Evolutionary conservation across 495 filamentous ascomycete genomes (phyloP), one percentile per base, ranked within the genome.

Genomic region (Durotheca rogersii): DNA sequence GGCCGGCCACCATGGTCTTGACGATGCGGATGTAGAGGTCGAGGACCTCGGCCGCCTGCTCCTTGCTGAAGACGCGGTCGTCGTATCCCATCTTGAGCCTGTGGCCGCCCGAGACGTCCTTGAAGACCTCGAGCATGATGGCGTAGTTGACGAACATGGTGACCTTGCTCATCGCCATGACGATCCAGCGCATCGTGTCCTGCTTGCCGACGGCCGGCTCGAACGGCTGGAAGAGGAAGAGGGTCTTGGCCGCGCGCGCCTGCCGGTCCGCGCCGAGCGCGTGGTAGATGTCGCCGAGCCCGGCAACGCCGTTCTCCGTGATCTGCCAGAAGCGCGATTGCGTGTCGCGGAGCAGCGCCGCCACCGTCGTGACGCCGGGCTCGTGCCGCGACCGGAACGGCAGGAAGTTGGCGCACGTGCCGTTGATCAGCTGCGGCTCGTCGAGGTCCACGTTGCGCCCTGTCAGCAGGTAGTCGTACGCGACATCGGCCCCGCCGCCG

Each of bases 91-190:
- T 11, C 34, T 37, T 37, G 16, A 37, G 34, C 4, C 34, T 15
- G 34, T 37, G 21, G 9, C 34, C 34, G 9, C 7, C 21, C 16
- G 34, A 15, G 1, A 18, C 21, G n/a, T n/a, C n/a, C 34, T 37
- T 37, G 16, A 19, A 18, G 34, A 37, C 34, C 12, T 37, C 34
- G 34, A 37, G 16, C 34, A 37, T 37, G 9, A 37, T 15, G 12
- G 34, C 34, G 34, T 37, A 37, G 34, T 37, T 37, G 34, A 37
- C 34, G 34, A 19, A 19, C 34, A 37, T 37, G 34, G 21, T 19
- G 15, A 37, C 34, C 15, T 37, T 37, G 34, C 34, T 37, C 34
- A 17, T 15, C 9, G 34, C 34, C 34, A 37, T 37, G 34, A 37
- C 34, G 34, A 37, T 7, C 34, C 34, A 37, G 34, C 34, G 34